Evolutionary conservation across 176 grass and related monocot genomes (phyloP).

Genomic region (Phoenix dactylifera): DNA sequence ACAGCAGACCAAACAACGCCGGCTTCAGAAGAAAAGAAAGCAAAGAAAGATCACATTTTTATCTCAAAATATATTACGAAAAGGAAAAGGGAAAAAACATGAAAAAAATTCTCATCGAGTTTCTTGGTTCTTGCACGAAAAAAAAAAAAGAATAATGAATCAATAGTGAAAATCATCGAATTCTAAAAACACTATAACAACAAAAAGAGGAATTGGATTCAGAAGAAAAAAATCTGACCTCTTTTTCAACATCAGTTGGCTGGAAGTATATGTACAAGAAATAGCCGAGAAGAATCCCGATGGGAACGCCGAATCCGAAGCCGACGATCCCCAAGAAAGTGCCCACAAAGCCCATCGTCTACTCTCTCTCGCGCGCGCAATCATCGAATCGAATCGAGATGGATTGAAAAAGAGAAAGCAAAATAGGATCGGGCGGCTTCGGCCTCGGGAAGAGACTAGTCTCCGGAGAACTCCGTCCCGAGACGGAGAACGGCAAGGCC

Average conservation of each 20-base stretch:
- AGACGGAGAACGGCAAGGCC: too few species aligned
- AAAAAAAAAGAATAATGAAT: too few species aligned
- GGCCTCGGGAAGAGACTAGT: too few species aligned
- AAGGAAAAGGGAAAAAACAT: too few species aligned
- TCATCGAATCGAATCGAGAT: conserved; percentile 11
- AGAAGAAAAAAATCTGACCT: conserved; percentile 2
- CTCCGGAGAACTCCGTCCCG: too few species aligned
- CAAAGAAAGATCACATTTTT: too few species aligned
- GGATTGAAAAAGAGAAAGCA: neutral
- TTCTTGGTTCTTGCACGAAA: too few species aligned
- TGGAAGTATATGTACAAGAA: conserved; percentile 36
- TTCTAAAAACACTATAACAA: neutral
- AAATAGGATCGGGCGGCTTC: neutral
- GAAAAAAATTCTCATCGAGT: too few species aligned
- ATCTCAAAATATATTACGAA: too few species aligned
- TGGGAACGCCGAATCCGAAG: conserved; percentile 27
- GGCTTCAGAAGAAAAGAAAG: too few species aligned
- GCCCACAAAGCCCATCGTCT: conserved; percentile 33
- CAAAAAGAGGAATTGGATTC: neutral
- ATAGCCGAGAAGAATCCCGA: conserved; percentile 33
- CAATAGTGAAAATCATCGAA: too few species aligned
- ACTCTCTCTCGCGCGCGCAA: neutral
- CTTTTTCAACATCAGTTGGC: conserved; percentile 12
- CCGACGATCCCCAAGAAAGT: conserved; percentile 30
- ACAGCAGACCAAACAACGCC: too few species aligned